phyloP scores from a whole-genome alignment of 2,329 filamentous ascomycete genomes.

The Hypoxylon sp. region DNA sequence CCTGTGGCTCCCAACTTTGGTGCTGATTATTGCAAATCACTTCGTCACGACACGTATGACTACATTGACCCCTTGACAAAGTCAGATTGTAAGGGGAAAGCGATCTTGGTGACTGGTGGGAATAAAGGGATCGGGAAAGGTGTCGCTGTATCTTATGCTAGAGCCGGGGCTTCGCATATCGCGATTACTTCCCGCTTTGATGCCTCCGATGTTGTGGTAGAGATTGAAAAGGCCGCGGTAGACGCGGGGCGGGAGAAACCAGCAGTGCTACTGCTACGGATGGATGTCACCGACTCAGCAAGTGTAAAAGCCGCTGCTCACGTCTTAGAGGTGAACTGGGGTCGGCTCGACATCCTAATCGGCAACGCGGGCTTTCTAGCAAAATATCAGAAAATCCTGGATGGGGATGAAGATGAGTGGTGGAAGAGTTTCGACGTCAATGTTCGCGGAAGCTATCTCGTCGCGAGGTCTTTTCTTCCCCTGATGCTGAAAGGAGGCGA shows the following conservation, averaged over 20 bases:
- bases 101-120: conserved; percentile 68
- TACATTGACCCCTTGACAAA: conserved; percentile 61
- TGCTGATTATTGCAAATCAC: conserved; percentile 49
- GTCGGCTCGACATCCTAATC: conserved; percentile 59
- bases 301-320: conserved; percentile 54
- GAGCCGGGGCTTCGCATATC: conserved; percentile 66
- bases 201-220: conserved; percentile 53
- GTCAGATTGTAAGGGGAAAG: conserved; percentile 57
- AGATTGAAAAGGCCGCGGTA: conserved; percentile 56
- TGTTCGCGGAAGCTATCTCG: conserved; percentile 63
- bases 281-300: conserved; percentile 57
- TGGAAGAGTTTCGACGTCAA: conserved; percentile 66
- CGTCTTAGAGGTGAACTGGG: conserved; percentile 50
- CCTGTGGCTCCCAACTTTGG: conserved; percentile 41
- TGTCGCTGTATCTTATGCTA: conserved; percentile 69
- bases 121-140: conserved; percentile 68
- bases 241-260: conserved; percentile 54
- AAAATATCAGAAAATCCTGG: conserved; percentile 54
- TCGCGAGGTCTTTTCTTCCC: conserved; percentile 64
- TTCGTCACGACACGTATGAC: conserved; percentile 67
- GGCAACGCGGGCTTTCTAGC: conserved; percentile 63
- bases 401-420: conserved; percentile 61
- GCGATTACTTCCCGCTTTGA: conserved; percentile 67
- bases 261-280: conserved; percentile 58
- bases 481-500: conserved; percentile 56